Base-by-base conservation (phyloP, 345 rosid species). In the Syzygium jambos region DNA sequence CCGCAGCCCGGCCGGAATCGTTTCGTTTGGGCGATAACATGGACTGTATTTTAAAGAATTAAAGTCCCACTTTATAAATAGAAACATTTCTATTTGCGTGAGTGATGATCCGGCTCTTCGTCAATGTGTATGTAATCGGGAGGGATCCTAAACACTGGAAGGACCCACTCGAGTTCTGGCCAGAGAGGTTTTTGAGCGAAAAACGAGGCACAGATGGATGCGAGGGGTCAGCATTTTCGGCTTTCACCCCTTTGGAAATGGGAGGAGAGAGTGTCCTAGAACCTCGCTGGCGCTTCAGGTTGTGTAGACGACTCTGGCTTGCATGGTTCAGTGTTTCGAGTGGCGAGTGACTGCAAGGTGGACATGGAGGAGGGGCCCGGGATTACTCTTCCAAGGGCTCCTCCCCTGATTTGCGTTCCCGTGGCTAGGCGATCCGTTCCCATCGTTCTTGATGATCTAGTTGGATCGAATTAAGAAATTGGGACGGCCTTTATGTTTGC, bases 211-310 rank as follows among this genome's bases (percentile, higher is more conserved):
- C 86, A 88, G 87, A 9, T 92, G 87, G 96, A 93, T 51, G 91
- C 93, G 68, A 93, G 89, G 88, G 96, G 93, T 34, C 90, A 94
- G 61, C 86, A 88, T 87, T 88, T 92, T 59, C 93, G 93, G 41
- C 84, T 93, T 16, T 2, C 95, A 63, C 95, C 97, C 97, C 4
- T 95, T 94, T 51, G 98, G 97, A 2, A 85, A 92, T 51, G 96
- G 97, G 84, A 92, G 93, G 89, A 93, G 97, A 90, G 91, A 91
- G 11, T 93, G 96, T 86, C 97, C 95, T 7, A 95, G 98, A 85
- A 86, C 90, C 13, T 85, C 92, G 25, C 23, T 94, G 9, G 95
- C 96, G 3, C 57, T 93, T 15, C 93, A 84, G 27, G 61, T 90
- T 56, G 91, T 93, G 73, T 93, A 94, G 34, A 65, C 91, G 52